phyloP scores from a whole-genome alignment of 73 alveolate species.

The Paramecium primaurelia region DNA sequence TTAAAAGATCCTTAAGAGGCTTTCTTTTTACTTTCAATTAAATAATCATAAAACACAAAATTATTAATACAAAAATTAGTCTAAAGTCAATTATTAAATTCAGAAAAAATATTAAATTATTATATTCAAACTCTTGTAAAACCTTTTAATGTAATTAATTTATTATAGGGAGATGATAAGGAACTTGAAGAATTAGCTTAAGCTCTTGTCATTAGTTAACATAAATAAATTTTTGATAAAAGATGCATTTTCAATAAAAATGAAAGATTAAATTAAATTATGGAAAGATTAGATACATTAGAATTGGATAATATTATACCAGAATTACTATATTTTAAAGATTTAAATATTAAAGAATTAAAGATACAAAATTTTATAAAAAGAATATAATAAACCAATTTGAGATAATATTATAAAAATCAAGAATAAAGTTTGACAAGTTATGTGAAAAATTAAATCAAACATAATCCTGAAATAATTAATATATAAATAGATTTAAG shows the following conservation, averaged over 20 bases:
- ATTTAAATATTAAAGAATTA: not conserved
- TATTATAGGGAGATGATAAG: not conserved
- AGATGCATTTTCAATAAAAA: not conserved
- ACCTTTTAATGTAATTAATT: not conserved
- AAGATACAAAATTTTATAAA: not conserved
- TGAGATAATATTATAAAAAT: not conserved
- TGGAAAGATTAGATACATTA: not conserved
- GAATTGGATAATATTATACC: constrained; percentile 27
- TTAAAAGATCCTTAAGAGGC: not conserved
- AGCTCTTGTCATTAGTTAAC: not conserved
- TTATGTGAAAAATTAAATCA: not conserved
- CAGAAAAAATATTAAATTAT: not conserved
- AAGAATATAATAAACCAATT: not conserved
- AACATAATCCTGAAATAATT: not conserved
- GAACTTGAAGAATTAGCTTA: not conserved
- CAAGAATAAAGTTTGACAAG: not conserved
- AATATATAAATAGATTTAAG: not conserved
- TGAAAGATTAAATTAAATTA: not conserved
- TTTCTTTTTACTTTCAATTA: not conserved
- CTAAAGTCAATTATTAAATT: not conserved
- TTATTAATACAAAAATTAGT: not conserved
- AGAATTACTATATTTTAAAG: not conserved
- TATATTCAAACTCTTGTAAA: not conserved
- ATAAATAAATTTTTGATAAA: not conserved
- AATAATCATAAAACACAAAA: not conserved